Base-by-base conservation (phyloP, 2,329 filamentous ascomycete genomes). In the Diaporthe sp. region DNA sequence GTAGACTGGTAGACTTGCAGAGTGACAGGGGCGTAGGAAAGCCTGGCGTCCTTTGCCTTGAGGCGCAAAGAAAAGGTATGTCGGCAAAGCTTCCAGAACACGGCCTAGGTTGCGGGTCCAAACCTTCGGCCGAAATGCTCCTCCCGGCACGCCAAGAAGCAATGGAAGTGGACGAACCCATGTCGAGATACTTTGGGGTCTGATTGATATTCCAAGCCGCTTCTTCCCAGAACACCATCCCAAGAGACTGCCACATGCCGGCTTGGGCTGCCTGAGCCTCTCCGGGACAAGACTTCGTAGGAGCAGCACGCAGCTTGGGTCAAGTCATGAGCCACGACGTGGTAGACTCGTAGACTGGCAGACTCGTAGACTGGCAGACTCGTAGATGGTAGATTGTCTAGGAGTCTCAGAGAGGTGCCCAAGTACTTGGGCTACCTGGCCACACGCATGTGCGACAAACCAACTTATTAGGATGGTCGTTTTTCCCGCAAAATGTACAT, bases 31-130 rank as follows among this genome's bases (percentile, higher is more conserved):
- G 31, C 31, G n/a, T 19, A 57, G 37, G 39, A 31, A 7, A 8
- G 31, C n/a, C 19, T n/a, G 34, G 17, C 46, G 28, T 34, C 51
- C n/a, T 31, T 39, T 25, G 25, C 22, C 53, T 39, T 28, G 15
- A 44, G 25, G 15, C 37, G 51, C 15, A 42, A 31, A 4, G 17
- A 37, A n/a, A n/a, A 25, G 42, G 58, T 12, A 17, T n/a, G 15
- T 15, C 25, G 57, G 58, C 34, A 72, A 31, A 17, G 70, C 57
- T 72, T 61, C 42, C 55, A 61, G 69, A 61, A 61, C 2, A 17
- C n/a, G 10, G 57, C 19, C 55, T 72, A 39, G 69, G 53, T 42
- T 37, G 42, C 55, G 31, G 69, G 42, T 34, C 68, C 39, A 31
- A 49, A 59, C 42, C 68, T 34, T 59, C 28, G n/a, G 25, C 31